phyloP scores from a whole-genome alignment of 108 stramenopile genomes.

The Fistulifera pelliculosa region DNA sequence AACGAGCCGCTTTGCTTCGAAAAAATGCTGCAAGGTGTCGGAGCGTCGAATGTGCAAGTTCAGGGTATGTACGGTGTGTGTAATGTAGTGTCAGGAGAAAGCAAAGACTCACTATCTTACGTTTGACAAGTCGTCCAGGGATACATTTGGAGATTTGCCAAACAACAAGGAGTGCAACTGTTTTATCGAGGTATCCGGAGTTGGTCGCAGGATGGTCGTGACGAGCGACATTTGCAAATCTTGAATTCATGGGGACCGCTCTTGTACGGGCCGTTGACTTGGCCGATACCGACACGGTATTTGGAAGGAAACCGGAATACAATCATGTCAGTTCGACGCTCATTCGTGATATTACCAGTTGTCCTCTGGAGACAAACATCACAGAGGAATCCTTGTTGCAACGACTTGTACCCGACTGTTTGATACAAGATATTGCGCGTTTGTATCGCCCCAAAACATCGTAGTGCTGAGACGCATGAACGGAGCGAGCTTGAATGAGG shows the following conservation, averaged over 20 bases:
- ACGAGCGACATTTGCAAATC: conserved; percentile 62
- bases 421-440: not conserved
- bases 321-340: conserved; percentile 70
- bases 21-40: conserved; percentile 20
- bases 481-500: no score
- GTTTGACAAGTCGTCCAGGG: conserved; percentile 16
- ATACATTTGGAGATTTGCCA: conserved; percentile 81
- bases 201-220: conserved; percentile 72
- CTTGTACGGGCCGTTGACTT: conserved; percentile 39
- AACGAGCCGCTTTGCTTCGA: conserved; percentile 47
- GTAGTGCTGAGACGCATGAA: no score
- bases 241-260: conserved; percentile 60
- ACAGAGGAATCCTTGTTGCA: not conserved
- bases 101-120: not conserved
- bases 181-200: conserved; percentile 81
- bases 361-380: not conserved
- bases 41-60: conserved; percentile 39
- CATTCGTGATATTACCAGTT: conserved; percentile 34
- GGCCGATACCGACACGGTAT: conserved; percentile 62
- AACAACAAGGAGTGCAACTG: conserved; percentile 31
- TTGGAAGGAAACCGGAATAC: conserved; percentile 71
- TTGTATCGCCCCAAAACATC: conserved; percentile 1
- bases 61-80: conserved; percentile 29
- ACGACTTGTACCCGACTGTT: conserved; percentile 6
- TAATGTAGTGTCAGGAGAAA: not conserved